A percentile compares a stretch with the other conserved stretches of the same genome.
phyloP scores from a whole-genome alignment of 129 eudicot genomes.

The Ambrosia artemisiifolia region DNA sequence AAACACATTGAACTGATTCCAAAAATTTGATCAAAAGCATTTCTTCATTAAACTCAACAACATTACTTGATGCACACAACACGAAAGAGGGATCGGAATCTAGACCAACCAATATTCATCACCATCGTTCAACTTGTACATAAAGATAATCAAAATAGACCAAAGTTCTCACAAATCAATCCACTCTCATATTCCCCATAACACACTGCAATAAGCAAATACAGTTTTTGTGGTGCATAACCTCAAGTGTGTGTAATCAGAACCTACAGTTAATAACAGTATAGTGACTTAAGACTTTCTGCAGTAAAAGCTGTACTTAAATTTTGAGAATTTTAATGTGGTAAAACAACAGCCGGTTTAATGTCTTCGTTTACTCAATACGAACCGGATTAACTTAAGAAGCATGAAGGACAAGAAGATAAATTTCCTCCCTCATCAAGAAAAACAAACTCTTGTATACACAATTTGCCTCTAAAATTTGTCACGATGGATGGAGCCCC shows the following conservation, averaged over 20 bases:
- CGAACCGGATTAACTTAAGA: conserved; percentile 5
- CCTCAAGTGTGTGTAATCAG: conserved; percentile 1
- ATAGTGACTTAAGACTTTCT: background rate
- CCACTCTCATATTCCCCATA: background rate
- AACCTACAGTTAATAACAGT: background rate
- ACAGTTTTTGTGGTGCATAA: background rate
- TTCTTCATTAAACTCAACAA: background rate
- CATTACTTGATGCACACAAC: background rate
- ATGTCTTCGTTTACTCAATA: background rate
- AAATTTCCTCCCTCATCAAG: conserved; percentile 12
- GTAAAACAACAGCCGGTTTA: background rate
- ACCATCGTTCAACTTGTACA: background rate
- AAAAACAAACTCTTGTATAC: conserved; percentile 22
- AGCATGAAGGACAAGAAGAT: conserved; percentile 5
- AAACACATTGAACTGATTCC: background rate
- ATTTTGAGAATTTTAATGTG: background rate
- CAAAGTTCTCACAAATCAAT: background rate
- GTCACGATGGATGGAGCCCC: background rate
- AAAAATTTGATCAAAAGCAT: background rate
- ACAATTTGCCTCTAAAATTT: conserved; percentile 4
- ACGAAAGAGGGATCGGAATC: background rate
- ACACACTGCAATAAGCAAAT: background rate
- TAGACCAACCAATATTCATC: background rate
- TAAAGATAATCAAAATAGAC: background rate
- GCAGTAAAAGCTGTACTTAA: background rate